Base-by-base conservation (phyloP, 345 rosid species). In the Xanthoceras sorbifolium region DNA sequence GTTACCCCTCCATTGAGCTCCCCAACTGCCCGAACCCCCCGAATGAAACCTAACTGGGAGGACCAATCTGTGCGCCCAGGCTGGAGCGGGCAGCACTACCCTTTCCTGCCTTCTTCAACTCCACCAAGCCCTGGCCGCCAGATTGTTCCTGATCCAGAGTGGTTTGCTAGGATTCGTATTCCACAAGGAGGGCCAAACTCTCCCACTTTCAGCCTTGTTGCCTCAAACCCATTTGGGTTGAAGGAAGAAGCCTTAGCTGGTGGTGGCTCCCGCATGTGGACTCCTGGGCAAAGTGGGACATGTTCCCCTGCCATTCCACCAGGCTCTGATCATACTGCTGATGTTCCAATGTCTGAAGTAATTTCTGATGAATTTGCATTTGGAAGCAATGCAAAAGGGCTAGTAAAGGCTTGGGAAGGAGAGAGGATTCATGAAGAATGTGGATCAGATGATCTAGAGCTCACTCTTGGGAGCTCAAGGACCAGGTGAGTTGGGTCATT, bases 381-480 rank as follows among this genome's bases (percentile, higher is more conserved):
- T 17, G 95, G 99, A 25, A 87, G 89, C 79, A 84, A 86, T 70
- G 70, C 84, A 71, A 80, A 81, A 2, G 98, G 97, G 29, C 76
- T 92, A 62, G 97, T 97, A 74, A 97, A 97, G 82, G 92, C 99
- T 12, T 97, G 99, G 98, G 97, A 94, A 90, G 99, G 99, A 64
- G 99, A 97, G 86, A 89, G 94, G 79, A 92, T 96, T 66, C 98
- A 94, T 3, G 99, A 96, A 62, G 99, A 89, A 81, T 87, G 92
- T 81, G 91, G 92, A 73, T 88, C 97, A 4, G 98, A 97, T 86
- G 99, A 97, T 86, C 89, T 97, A 6, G 98, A 92, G 81, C 99
- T 97, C 71, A 97, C 99, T 48, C 99, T 97, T 73, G 99, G 99
- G 73, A 89, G 85, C 85, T 87, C 98, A 64, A 93, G 83, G 64